These are phyloP conservation scores for Hypoxylon lienhwacheense DNA, from an alignment of 495 filamentous ascomycete species.

Conservation along the genomic window DNA sequence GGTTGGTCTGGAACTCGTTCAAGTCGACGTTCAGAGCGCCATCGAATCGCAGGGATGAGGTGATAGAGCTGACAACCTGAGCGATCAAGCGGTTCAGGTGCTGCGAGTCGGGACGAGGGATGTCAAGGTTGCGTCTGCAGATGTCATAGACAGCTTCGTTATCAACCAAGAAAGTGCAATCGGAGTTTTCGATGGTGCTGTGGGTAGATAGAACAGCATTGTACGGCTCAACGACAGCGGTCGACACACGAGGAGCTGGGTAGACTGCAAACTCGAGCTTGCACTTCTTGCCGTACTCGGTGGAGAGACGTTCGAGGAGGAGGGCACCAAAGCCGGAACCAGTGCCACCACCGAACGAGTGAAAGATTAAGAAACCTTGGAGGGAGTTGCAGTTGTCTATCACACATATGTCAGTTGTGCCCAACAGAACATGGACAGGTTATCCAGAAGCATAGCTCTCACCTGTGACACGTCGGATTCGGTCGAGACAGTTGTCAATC, in stretches of 20 bases:
- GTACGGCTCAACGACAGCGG: slow-evolving; percentile 90
- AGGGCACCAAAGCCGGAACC: slow-evolving; percentile 89
- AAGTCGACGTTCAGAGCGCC: slow-evolving; percentile 90
- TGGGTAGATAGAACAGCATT: slow-evolving; percentile 90
- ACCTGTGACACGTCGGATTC: slow-evolving; percentile 83
- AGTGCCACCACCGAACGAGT: slow-evolving; percentile 91
- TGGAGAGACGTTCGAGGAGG: slow-evolving; percentile 81
- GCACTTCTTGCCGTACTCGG: slow-evolving; percentile 92
- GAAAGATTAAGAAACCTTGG: slow-evolving; percentile 91
- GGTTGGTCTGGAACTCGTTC: slow-evolving; percentile 93
- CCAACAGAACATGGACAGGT: not conserved
- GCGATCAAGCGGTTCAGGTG: slow-evolving; percentile 90
- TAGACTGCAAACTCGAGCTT: slow-evolving; percentile 93
- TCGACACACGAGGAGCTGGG: slow-evolving; percentile 81
- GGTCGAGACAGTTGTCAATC: slow-evolving; percentile 79
- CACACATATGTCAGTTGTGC: slow-evolving; percentile 27
- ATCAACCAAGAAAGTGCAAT: slow-evolving; percentile 91
- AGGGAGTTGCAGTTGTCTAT: slow-evolving; percentile 88
- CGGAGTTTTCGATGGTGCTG: slow-evolving; percentile 90
- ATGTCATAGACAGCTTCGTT: slow-evolving; percentile 95
- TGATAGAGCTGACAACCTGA: slow-evolving; percentile 90
- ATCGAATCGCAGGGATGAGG: slow-evolving; percentile 85
- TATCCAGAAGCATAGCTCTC: slow-evolving; percentile 29
- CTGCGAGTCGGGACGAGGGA: slow-evolving; percentile 82
- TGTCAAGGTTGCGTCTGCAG: slow-evolving; percentile 85